Evolutionary conservation across 2,329 filamentous ascomycete genomes (phyloP), one percentile per base, ranked within the genome.

Genomic region (Thelonectria blattea): DNA sequence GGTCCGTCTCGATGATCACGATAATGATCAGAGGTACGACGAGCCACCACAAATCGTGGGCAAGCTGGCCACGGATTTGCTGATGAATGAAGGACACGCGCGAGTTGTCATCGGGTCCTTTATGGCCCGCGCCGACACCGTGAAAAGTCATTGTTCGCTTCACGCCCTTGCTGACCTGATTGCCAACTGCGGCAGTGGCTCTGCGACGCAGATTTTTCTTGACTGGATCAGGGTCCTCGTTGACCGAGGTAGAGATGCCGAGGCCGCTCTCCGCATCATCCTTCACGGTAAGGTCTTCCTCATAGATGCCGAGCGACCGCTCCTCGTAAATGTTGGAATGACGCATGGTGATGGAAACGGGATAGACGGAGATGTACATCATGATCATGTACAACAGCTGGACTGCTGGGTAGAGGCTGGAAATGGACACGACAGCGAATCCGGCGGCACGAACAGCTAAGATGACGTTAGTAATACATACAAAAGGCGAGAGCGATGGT

Each of bases 241-340:
- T 73, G 39, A 74, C 72, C 2, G 58, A 61, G 18, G 62, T 65
- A n/a, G 67, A 53, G n/a, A 48, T 63, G 9, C 52, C 50, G 18
- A 60, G 54, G 14, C 70, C 63, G 22, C 69, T 70, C 20, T 71
- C 71, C 20, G 74, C 68, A 20, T 68, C 39, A 41, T 60, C 55
- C 37, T 27, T n/a, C 5, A 32, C 18, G 12, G 52, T 18, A 30
- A 65, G 64, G 18, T 75, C 75, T 22, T 79, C 75, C 43, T 75
- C 75, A 60, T 87, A 85, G 32, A 88, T 83, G 0, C 88, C 88
- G 2, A 91, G 77, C 0, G 85, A 88, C 7, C 86, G 80, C 68
- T 91, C 88, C 71, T 91, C 88, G 69, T 91, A 91, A 30, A 90
- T 85, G 68, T 91, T 91, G 41, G 88, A 89, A 70, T 88, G 86